A percentile compares a stretch with the other conserved stretches of the same genome.
Evolutionary conservation across 305 asterid genomes (phyloP).

Genomic region (Rubia tinctorum): DNA sequence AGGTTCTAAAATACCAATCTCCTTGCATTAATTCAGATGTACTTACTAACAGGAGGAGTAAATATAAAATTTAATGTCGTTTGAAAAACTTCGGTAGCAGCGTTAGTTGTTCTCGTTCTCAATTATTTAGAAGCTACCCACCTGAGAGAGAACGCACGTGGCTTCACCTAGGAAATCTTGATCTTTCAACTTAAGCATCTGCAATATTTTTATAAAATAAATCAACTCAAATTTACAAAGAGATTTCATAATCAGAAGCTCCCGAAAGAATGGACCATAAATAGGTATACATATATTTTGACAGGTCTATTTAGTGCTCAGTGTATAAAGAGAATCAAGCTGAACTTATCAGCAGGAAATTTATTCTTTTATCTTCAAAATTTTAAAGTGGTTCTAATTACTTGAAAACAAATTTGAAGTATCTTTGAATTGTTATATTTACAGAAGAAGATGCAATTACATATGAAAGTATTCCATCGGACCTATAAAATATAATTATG

Average conservation of each 20-base stretch:
- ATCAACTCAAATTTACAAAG: conserved; percentile 12
- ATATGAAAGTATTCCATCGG: too few species aligned
- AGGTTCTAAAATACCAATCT: too few species aligned
- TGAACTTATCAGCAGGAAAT: too few species aligned
- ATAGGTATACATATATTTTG: too few species aligned
- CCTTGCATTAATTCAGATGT: not conserved
- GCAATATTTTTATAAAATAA: conserved; percentile 25
- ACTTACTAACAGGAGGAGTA: not conserved
- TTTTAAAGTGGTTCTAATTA: too few species aligned
- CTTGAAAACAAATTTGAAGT: too few species aligned
- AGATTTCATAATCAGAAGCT: not conserved
- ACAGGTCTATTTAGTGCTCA: too few species aligned
- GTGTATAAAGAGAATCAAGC: too few species aligned
- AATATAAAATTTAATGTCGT: not conserved
- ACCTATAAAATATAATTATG: too few species aligned
- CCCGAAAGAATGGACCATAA: not conserved
- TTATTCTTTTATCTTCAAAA: too few species aligned
- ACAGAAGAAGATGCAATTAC: too few species aligned
- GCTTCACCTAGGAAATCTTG: conserved; percentile 93
- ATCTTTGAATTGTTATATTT: too few species aligned
- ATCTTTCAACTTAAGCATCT: conserved; percentile 57
- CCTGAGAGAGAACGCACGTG: conserved; percentile 73
- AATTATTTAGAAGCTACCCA: conserved; percentile 25
- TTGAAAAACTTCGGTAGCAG: not conserved
- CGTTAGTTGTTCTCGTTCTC: conserved; percentile 4